Evolutionary conservation across 176 grass and related monocot genomes (phyloP).

Genomic region (Pontederia paniculata): DNA sequence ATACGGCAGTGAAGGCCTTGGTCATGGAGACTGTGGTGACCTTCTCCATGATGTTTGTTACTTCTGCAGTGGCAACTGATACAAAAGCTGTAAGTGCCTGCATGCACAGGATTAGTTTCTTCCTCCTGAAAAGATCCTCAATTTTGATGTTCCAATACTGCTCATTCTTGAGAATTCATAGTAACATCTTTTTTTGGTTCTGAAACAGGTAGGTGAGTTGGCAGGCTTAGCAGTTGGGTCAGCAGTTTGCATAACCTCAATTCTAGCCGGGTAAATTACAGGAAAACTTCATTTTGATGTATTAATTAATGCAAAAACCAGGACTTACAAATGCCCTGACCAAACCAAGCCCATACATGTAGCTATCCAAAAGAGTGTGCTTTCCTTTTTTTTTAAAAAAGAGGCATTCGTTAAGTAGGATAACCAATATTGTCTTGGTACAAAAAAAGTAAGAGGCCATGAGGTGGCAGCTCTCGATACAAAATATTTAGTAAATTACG

Average conservation of each 20-base stretch:
- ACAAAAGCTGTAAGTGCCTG: conserved; percentile 46
- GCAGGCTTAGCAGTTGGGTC: conserved; percentile 89
- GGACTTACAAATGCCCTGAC: background rate
- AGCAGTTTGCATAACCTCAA: conserved; percentile 94
- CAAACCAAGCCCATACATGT: background rate
- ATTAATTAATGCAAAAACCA: conserved; percentile 4
- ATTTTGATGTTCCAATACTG: background rate
- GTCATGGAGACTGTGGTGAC: conserved; percentile 71
- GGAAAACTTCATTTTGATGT: background rate
- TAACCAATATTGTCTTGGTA: too few species aligned
- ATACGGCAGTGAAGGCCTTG: conserved; percentile 52
- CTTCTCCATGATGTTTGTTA: conserved; percentile 99
- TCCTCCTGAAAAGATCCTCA: background rate
- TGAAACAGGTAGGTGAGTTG: conserved; percentile 87
- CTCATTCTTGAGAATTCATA: background rate
- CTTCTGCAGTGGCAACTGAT: conserved; percentile 85
- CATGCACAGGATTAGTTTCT: background rate
- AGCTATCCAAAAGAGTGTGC: conserved; percentile 3
- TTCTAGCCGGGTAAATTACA: conserved; percentile 85
- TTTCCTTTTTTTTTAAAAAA: too few species aligned
- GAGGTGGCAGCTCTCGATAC: too few species aligned
- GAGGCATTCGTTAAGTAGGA: too few species aligned
- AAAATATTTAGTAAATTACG: too few species aligned
- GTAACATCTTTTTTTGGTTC: background rate
- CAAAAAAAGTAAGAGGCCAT: too few species aligned